Conservation (phyloP, 495 filamentous ascomycete species). For the Lasiosphaeria miniovina region DNA sequence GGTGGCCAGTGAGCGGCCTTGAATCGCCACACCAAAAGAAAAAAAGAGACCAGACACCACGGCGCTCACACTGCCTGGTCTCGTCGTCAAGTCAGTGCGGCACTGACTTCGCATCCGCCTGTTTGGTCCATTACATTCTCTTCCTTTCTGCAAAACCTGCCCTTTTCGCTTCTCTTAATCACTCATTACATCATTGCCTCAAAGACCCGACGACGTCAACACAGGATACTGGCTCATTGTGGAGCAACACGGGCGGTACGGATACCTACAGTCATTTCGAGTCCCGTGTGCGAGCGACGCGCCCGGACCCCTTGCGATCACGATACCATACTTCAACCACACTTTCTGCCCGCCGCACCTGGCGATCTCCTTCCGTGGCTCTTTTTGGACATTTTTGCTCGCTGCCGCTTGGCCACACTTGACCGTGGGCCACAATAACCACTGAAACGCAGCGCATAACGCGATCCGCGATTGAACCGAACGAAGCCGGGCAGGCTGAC, state of each 20-base stretch:
- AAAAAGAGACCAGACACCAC: slow-evolving; percentile 4
- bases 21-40: not conserved
- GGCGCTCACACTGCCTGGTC: not conserved
- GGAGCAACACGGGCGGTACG: slow-evolving; percentile 1
- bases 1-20: slow-evolving; percentile 11
- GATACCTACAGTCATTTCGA: slow-evolving; percentile 1
- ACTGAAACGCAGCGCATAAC: slow-evolving; percentile 6
- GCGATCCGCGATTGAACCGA: slow-evolving; percentile 4
- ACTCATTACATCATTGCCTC: not conserved
- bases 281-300: slow-evolving; percentile 18
- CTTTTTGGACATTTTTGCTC: slow-evolving; percentile 1
- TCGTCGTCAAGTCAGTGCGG: not conserved
- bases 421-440: slow-evolving; percentile 6
- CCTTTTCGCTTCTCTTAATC: not conserved
- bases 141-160: not conserved
- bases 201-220: not conserved
- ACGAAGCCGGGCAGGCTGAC: not conserved
- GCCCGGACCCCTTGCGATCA: slow-evolving; percentile 24
- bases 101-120: not conserved
- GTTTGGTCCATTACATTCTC: not conserved
- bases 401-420: slow-evolving; percentile 10
- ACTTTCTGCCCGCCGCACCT: slow-evolving; percentile 4
- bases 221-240: not conserved
- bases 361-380: not conserved
- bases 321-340: slow-evolving; percentile 8